Evolutionary conservation across 106 monocot species (phyloP), one percentile per base, ranked within the genome.

Genomic region (Iris macrosiphon): DNA sequence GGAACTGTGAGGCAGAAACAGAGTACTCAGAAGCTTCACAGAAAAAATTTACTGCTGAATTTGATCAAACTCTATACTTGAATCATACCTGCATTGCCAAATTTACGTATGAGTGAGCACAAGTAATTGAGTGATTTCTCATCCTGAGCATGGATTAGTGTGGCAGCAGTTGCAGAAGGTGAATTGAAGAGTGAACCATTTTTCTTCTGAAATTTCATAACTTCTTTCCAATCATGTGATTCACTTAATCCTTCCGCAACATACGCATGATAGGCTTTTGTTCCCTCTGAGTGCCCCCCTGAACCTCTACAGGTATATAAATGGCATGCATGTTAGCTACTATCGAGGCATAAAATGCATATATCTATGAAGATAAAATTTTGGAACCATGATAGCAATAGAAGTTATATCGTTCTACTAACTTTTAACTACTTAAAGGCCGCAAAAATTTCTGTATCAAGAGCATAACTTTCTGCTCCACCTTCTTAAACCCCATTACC

Each of bases 181-280:
- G 85, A 90, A 55, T 86, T 83, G 60, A 96, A 86, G 16, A 96
- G 57, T 28, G 95, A 96, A 39, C 95, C 95, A 70, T 96, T 86
- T 55, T 56, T 70, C 62, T 72, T 70, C 54, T 90, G 95, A 74
- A 63, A 90, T 57, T 73, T 96, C 68, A 76, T 75, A n/a, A 86
- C 14, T 17, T 76, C 68, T 51, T 77, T 33, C 79, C 67, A 86
- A 18, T 79, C 71, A 7, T 68, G 67, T n/a, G 38, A 34, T n/a
- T 62, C 54, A 9, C 66, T 77, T 42, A 84, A 63, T 53, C 89
- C 96, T 80, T 96, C 96, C 31, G 89, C 55, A 51, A 86, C 67
- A 80, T 77, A 86, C 46, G 90, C 96, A 32, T 83, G 45, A 59
- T 90, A 86, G 35, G 66, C 57, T 63, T 78, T 72, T 41, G 65